phyloP scores from a whole-genome alignment of 2,329 filamentous ascomycete species.

The Parafenestella ontariensis region DNA sequence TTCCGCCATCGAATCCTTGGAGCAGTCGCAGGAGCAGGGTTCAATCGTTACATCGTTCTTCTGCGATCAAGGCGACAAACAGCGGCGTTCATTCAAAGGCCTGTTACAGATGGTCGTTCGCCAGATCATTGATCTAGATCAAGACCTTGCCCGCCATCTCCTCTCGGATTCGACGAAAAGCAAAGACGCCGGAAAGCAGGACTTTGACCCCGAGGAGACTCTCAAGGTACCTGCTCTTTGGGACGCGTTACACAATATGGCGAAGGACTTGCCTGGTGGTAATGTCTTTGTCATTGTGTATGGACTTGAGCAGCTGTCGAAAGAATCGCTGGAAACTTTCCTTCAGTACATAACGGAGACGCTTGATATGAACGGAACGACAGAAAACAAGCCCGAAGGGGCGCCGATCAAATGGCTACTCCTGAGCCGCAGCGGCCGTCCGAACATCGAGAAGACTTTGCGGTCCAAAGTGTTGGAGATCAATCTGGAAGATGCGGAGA shows the following conservation, averaged over 20 bases:
- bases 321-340: constrained; percentile 26
- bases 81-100: constrained; percentile 19
- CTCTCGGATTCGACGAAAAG: constrained; percentile 26
- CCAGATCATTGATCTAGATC: constrained; percentile 25
- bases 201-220: constrained; percentile 23
- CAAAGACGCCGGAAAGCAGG: constrained; percentile 22
- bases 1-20: constrained; percentile 24
- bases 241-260: constrained; percentile 27
- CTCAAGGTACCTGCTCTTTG: constrained; percentile 24
- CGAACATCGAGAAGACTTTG: constrained; percentile 24
- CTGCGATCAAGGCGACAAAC: constrained; percentile 30
- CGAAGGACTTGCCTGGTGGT: constrained; percentile 7
- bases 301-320: constrained; percentile 27
- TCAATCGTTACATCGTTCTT: constrained; percentile 28
- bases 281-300: constrained; percentile 27
- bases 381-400: constrained; percentile 2
- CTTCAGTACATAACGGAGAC: constrained; percentile 13
- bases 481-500: constrained; percentile 25
- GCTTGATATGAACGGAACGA: background rate
- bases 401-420: constrained; percentile 26
- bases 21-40: constrained; percentile 2
- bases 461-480: constrained; percentile 21
- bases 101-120: constrained; percentile 26
- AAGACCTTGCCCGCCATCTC: constrained; percentile 27
- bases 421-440: constrained; percentile 26